Conservation (phyloP, 371 early-diverging fungal genomes). For the Cokeromyces recurvatus region DNA sequence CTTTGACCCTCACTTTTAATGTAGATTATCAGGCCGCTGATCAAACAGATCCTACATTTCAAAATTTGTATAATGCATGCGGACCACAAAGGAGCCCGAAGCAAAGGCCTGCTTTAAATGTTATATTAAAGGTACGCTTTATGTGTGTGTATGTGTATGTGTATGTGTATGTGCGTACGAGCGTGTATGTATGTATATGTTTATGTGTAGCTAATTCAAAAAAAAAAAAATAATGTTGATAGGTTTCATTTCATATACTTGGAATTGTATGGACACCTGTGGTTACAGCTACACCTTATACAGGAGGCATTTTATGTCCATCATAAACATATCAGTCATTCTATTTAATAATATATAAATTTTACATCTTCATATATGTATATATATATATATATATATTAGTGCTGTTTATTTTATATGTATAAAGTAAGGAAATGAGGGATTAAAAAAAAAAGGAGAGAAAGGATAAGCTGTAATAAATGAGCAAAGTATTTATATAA, state of each 20-base stretch:
- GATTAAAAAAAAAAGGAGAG: too few species aligned
- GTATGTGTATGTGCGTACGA: not conserved
- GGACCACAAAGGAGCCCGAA: slow-evolving; percentile 6
- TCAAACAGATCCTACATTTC: slow-evolving; percentile 19
- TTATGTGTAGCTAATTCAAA: too few species aligned
- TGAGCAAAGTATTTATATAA: too few species aligned
- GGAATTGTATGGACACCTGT: slow-evolving; percentile 36
- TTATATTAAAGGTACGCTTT: slow-evolving; percentile 17
- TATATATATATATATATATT: too few species aligned
- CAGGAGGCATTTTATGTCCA: slow-evolving; percentile 29
- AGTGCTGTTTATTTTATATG: too few species aligned
- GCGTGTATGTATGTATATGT: too few species aligned
- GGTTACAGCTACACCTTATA: slow-evolving; percentile 16
- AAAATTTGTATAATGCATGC: slow-evolving; percentile 24
- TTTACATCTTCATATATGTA: too few species aligned
- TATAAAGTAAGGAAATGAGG: too few species aligned
- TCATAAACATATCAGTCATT: slow-evolving; percentile 1
- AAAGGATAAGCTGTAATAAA: too few species aligned
- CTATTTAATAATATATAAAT: too few species aligned
- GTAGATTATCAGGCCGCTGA: slow-evolving; percentile 20
- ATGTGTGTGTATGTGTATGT: not conserved
- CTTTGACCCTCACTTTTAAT: slow-evolving; percentile 10
- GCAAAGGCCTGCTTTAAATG: slow-evolving; percentile 16
- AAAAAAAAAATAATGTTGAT: too few species aligned
- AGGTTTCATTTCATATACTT: slow-evolving; percentile 31